Evolutionary conservation across 2,329 filamentous ascomycete species (phyloP).

Genomic region (Capronia coronata): DNA sequence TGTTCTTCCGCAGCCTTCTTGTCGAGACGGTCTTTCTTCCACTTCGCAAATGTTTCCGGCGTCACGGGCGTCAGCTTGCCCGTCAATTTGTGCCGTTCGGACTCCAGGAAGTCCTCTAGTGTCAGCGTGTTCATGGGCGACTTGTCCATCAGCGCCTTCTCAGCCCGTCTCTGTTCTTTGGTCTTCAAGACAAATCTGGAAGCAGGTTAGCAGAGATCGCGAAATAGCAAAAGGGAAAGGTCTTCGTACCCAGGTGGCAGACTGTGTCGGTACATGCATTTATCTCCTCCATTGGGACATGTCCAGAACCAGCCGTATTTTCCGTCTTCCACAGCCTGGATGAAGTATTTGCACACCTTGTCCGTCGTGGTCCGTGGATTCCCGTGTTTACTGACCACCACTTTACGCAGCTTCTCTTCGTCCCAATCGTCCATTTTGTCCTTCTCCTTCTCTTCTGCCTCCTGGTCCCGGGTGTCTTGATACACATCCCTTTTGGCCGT

Average conservation of each 20-base stretch:
- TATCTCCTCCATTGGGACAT: conserved; percentile 91
- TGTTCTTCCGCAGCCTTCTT: conserved; percentile 96
- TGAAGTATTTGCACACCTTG: conserved; percentile 99
- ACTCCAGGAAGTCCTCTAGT: conserved; percentile 94
- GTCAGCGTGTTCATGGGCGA: conserved; percentile 90
- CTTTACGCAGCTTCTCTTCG: conserved; percentile 85
- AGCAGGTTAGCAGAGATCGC: conserved; percentile 6
- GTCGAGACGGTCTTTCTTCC: conserved; percentile 89
- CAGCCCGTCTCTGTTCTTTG: conserved; percentile 88
- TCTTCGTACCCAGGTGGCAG: conserved; percentile 78
- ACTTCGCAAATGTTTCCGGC: conserved; percentile 84
- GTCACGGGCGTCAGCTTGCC: conserved; percentile 91
- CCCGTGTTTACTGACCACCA: conserved; percentile 92
- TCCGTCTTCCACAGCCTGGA: conserved; percentile 92
- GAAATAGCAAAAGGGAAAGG: conserved; percentile 4
- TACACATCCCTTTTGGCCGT: conserved; percentile 88
- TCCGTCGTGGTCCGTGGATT: conserved; percentile 94
- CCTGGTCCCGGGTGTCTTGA: conserved; percentile 68
- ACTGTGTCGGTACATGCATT: conserved; percentile 98
- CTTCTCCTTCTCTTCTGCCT: conserved; percentile 64
- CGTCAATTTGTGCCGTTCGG: conserved; percentile 88
- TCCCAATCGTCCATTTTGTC: conserved; percentile 97
- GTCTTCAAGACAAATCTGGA: conserved; percentile 89
- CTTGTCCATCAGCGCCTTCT: conserved; percentile 95
- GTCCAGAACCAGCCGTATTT: conserved; percentile 99